These are phyloP conservation scores for Dalbergia oliveri DNA, from an alignment of 306 rosid genomes.

Conservation along the genomic window DNA sequence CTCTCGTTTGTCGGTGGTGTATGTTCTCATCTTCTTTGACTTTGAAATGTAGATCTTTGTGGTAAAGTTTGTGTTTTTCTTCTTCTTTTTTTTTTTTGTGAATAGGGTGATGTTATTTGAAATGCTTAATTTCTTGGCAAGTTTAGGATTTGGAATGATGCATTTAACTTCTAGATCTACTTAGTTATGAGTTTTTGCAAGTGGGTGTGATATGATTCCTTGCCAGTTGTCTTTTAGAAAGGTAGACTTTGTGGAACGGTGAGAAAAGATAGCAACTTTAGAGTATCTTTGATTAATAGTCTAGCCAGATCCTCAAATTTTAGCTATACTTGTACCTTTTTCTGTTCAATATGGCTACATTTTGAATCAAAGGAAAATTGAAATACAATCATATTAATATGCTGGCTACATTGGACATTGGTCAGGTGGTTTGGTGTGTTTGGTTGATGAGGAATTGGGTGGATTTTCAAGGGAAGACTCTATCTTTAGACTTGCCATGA, in stretches of 20 bases:
- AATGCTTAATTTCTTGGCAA: constrained; percentile 18
- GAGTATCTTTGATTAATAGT: background rate
- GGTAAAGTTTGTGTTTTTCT: background rate
- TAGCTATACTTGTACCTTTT: background rate
- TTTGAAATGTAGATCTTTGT: constrained; percentile 27
- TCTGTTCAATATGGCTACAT: constrained; percentile 11
- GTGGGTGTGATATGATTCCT: constrained; percentile 4
- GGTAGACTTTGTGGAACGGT: background rate
- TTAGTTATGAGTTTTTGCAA: constrained; percentile 15
- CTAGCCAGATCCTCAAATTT: constrained; percentile 8
- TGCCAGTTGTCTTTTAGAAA: constrained; percentile 16
- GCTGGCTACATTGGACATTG: background rate
- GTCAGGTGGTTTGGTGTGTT: constrained; percentile 35
- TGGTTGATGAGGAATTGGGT: constrained; percentile 16
- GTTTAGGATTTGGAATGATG: constrained; percentile 38
- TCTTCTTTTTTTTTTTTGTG: background rate
- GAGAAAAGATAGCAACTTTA: background rate
- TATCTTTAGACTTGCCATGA: background rate
- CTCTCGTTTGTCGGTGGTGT: background rate
- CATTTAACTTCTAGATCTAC: constrained; percentile 33
- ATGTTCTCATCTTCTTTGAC: background rate
- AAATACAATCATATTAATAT: constrained; percentile 12
- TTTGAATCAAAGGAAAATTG: constrained; percentile 34
- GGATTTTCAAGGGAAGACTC: constrained; percentile 27
- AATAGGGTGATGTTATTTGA: background rate